Conservation (phyloP, 164 flowering plant genomes). For the Santalum album region DNA sequence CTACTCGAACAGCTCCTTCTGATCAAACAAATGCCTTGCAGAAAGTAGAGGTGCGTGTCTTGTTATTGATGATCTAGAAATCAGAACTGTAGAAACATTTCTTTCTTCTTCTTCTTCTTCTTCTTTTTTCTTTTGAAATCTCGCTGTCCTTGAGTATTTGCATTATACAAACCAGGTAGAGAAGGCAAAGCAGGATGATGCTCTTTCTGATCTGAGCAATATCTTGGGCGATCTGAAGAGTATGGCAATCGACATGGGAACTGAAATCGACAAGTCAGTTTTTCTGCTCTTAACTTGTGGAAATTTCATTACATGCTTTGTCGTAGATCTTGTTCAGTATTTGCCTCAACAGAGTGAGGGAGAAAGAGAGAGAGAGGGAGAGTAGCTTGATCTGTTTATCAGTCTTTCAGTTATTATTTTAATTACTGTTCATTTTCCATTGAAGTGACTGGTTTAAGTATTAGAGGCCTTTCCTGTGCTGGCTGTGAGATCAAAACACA, state of each 20-base stretch:
- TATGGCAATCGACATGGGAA: constrained; percentile 87
- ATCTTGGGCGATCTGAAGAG: constrained; percentile 68
- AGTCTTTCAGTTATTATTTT: too few species aligned
- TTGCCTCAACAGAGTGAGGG: too few species aligned
- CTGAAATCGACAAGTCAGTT: constrained; percentile 62
- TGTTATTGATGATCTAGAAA: background rate
- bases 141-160: background rate
- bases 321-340: too few species aligned
- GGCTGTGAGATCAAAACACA: too few species aligned
- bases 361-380: too few species aligned
- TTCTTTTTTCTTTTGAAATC: background rate
- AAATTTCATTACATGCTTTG: background rate
- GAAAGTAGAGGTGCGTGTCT: constrained; percentile 68
- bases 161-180: constrained; percentile 40
- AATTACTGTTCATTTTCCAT: too few species aligned
- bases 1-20: constrained; percentile 31
- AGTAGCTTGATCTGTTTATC: background rate
- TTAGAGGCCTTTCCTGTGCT: too few species aligned
- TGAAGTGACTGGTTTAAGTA: too few species aligned
- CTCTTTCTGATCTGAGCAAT: constrained; percentile 57
- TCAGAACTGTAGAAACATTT: background rate
- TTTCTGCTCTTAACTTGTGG: background rate
- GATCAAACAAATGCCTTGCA: constrained; percentile 55
- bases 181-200: constrained; percentile 73
- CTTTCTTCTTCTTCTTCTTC: too few species aligned